These are phyloP conservation scores for Capronia americana DNA, from an alignment of 2,329 filamentous ascomycete genomes.

Conservation along the genomic window DNA sequence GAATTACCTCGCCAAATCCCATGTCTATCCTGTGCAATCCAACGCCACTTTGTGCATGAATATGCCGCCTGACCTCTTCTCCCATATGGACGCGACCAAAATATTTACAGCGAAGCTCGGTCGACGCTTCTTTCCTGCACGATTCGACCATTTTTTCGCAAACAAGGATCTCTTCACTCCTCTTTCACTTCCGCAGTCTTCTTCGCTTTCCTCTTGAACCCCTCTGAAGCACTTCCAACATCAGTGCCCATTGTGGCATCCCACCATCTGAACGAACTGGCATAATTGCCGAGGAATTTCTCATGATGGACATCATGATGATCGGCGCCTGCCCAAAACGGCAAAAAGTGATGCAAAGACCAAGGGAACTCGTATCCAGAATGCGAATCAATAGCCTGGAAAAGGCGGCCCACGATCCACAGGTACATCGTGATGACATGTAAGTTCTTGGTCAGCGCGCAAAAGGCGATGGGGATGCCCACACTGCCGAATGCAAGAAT, in stretches of 20 bases:
- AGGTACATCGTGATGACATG: constrained; percentile 98
- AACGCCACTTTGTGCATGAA: constrained; percentile 26
- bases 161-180: constrained; percentile 9
- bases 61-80: constrained; percentile 11
- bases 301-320: constrained; percentile 98
- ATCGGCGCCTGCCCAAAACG: constrained; percentile 96
- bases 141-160: background rate
- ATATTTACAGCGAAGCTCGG: constrained; percentile 33
- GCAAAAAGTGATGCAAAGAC: constrained; percentile 92
- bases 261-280: constrained; percentile 99
- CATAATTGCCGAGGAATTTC: constrained; percentile 97
- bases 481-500: constrained; percentile 88
- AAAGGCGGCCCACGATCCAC: constrained; percentile 91
- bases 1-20: constrained; percentile 1
- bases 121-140: constrained; percentile 16
- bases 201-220: constrained; percentile 29
- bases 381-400: constrained; percentile 98
- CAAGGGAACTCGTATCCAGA: constrained; percentile 98
- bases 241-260: constrained; percentile 94
- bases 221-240: constrained; percentile 63
- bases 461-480: constrained; percentile 81
- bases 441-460: constrained; percentile 79
- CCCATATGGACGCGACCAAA: constrained; percentile 17
- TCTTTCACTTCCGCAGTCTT: constrained; percentile 22
- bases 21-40: constrained; percentile 16